Conservation (phyloP, 2,329 filamentous ascomycete genomes). For the Phyllosticta citribraziliensis region DNA sequence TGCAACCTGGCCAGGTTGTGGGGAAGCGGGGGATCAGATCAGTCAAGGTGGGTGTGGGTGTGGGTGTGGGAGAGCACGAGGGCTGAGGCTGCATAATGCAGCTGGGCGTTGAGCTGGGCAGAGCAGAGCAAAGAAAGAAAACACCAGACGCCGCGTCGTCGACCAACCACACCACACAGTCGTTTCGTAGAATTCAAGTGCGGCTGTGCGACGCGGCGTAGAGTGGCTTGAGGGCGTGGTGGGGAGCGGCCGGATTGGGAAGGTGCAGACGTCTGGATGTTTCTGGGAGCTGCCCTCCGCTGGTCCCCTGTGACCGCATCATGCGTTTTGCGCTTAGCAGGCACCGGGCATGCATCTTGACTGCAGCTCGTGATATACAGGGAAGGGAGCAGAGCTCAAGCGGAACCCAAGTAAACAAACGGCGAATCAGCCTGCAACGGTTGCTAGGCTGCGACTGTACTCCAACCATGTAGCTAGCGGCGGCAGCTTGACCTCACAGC, state of each 20-base stretch:
- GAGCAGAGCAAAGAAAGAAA: neutral
- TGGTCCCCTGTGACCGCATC: neutral
- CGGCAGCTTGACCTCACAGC: neutral
- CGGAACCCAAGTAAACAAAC: neutral
- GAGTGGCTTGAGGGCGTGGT: neutral
- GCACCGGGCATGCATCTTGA: no score
- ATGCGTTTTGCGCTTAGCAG: neutral
- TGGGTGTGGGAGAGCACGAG: neutral
- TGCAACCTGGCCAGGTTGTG: conserved; percentile 1
- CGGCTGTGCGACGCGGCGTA: neutral
- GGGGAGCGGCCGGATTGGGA: neutral
- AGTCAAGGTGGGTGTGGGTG: neutral
- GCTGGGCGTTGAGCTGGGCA: neutral
- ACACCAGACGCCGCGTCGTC: neutral
- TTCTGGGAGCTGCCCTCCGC: no score
- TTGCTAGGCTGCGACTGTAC: neutral
- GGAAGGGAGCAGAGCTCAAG: no score
- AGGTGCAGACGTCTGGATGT: neutral
- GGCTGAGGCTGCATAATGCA: neutral
- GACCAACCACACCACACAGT: neutral
- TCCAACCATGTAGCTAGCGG: neutral
- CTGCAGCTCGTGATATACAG: neutral
- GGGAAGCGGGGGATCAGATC: neutral
- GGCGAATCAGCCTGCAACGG: neutral
- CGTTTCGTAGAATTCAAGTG: neutral